Evolutionary conservation across 176 grass and related monocot species (phyloP).

Genomic region (Paspalum vaginatum): DNA sequence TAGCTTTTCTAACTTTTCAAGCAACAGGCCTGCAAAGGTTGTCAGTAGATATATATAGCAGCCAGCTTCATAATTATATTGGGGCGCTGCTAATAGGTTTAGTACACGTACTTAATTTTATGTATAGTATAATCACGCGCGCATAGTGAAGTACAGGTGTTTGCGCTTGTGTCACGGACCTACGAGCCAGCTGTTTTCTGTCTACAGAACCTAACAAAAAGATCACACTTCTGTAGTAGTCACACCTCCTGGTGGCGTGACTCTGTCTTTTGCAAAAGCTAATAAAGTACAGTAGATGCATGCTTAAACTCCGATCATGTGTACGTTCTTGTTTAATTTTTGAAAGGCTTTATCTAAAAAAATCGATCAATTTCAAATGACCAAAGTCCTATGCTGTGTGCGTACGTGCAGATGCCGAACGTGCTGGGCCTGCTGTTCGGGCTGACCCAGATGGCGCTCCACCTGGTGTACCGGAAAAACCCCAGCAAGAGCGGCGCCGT

Average conservation of each 20-base stretch:
- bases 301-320: too few relatives aligned
- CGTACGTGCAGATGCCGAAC: constrained; percentile 69
- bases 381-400: too few relatives aligned
- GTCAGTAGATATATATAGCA: background rate
- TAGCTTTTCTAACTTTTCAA: background rate
- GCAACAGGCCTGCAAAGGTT: constrained; percentile 9
- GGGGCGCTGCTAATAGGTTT: constrained; percentile 16
- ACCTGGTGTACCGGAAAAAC: constrained; percentile 68
- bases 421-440: constrained; percentile 79
- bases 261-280: too few relatives aligned
- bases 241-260: too few relatives aligned
- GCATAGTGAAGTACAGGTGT: constrained; percentile 34
- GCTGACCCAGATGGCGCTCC: constrained; percentile 68
- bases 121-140: background rate
- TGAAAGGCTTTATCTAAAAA: too few relatives aligned
- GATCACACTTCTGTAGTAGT: background rate
- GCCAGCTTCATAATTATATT: constrained; percentile 27
- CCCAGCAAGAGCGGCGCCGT: constrained; percentile 57
- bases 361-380: too few relatives aligned
- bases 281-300: too few relatives aligned
- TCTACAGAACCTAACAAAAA: constrained; percentile 42
- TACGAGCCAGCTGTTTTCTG: constrained; percentile 32
- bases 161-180: constrained; percentile 15
- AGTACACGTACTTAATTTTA: constrained; percentile 23
- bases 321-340: too few relatives aligned